phyloP scores from a whole-genome alignment of 768 basidiomycete genomes.

The Podaxis mareebaensis region DNA sequence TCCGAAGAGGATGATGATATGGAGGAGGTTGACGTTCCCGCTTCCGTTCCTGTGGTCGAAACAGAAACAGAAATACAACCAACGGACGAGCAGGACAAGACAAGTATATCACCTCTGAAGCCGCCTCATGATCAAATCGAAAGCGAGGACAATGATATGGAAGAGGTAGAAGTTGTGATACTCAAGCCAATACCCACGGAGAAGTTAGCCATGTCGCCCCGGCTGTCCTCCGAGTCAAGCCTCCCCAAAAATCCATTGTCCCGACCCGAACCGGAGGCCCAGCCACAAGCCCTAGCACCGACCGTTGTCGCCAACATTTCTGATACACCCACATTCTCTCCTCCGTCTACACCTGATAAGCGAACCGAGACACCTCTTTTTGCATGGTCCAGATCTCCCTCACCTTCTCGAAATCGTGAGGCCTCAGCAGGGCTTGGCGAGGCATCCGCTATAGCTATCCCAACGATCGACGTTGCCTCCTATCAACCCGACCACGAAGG shows the following conservation, averaged over 20 bases:
- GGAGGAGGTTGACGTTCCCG: constrained; percentile 30
- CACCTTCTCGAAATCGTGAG: not conserved
- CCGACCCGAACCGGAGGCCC: not conserved
- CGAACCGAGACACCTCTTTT: constrained; percentile 5
- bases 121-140: not conserved
- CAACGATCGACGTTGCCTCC: not conserved
- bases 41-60: not conserved
- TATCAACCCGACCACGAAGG: constrained; percentile 7
- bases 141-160: constrained; percentile 39
- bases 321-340: constrained; percentile 16
- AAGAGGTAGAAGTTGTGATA: constrained; percentile 29
- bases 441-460: not conserved
- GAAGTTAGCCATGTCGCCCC: not conserved
- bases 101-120: not conserved
- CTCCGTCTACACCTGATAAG: constrained; percentile 9
- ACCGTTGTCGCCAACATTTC: constrained; percentile 20
- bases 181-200: not conserved
- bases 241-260: not conserved
- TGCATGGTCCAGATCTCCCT: constrained; percentile 9
- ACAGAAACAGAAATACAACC: not conserved
- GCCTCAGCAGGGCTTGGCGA: not conserved
- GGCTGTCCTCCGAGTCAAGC: not conserved
- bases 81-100: not conserved
- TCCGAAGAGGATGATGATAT: constrained; percentile 34
- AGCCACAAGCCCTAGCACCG: not conserved